phyloP scores from a whole-genome alignment of 1,284 basidiomycete genomes.

The Golubevia sp. region DNA sequence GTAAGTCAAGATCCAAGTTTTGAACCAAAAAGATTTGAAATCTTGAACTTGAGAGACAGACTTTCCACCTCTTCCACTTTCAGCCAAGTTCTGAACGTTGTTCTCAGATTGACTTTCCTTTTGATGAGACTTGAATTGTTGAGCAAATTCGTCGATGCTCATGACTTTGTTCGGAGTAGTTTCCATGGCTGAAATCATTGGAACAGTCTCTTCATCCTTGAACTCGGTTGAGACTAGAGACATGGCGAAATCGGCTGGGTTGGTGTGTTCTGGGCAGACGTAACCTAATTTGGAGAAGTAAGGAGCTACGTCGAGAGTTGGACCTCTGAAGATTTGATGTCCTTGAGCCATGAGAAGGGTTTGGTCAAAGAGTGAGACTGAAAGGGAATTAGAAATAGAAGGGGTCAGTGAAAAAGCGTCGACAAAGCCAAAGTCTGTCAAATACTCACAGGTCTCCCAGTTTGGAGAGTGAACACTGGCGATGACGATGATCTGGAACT shows the following conservation, averaged over 20 bases:
- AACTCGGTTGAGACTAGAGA: conserved; percentile 56
- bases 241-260: conserved; percentile 56
- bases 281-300: conserved; percentile 45
- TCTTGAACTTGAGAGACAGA: too few species aligned
- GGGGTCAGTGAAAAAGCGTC: too few species aligned
- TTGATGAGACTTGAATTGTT: too few species aligned
- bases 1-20: conserved; percentile 1
- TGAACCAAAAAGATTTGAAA: background rate
- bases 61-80: too few species aligned
- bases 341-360: conserved; percentile 54
- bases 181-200: too few species aligned
- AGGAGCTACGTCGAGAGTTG: conserved; percentile 11
- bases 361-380: conserved; percentile 52
- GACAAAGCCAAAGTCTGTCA: too few species aligned
- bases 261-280: conserved; percentile 28
- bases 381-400: too few species aligned
- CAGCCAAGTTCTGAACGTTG: too few species aligned
- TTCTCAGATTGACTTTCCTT: too few species aligned
- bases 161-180: too few species aligned
- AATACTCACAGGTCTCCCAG: conserved; percentile 31
- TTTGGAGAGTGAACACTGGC: conserved; percentile 46
- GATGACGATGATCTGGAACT: conserved; percentile 29
- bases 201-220: background rate
- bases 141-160: too few species aligned
- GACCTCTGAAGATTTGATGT: conserved; percentile 37